Evolutionary conservation across 139 green algal species (phyloP).

Genomic region (Dunaliella primolecta): DNA sequence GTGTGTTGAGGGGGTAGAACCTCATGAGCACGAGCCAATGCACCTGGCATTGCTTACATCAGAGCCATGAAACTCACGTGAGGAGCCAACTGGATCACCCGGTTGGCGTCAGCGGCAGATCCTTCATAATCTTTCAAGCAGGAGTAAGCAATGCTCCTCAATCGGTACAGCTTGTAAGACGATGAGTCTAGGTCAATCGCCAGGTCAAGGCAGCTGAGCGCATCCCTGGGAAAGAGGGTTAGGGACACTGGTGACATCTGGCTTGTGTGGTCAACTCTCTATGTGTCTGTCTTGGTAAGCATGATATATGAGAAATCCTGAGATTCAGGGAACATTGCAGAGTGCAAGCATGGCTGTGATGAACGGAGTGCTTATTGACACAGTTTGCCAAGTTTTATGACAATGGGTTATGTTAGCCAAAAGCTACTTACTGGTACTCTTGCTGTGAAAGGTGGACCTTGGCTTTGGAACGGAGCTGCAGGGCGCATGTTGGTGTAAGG

Average conservation of each 20-base stretch:
- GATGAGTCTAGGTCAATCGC: constrained; percentile 41
- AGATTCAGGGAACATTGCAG: too few relatives aligned
- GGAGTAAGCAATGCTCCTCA: constrained; percentile 37
- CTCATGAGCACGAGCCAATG: too few relatives aligned
- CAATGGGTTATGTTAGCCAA: too few relatives aligned
- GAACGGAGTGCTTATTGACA: too few relatives aligned
- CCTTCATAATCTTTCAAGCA: constrained; percentile 34
- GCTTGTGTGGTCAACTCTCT: too few relatives aligned
- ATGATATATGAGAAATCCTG: too few relatives aligned
- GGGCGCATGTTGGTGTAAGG: neutral
- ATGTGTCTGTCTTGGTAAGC: too few relatives aligned
- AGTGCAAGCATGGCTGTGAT: too few relatives aligned
- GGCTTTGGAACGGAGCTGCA: constrained; percentile 17
- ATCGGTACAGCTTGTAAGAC: constrained; percentile 45
- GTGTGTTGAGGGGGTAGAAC: too few relatives aligned
- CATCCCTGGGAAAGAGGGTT: constrained; percentile 15
- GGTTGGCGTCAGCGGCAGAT: constrained; percentile 29
- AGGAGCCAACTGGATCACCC: constrained; percentile 41
- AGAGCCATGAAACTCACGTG: constrained; percentile 3
- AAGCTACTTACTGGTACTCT: constrained; percentile 16
- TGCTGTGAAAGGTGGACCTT: constrained; percentile 24
- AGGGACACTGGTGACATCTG: too few relatives aligned
- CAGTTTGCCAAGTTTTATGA: too few relatives aligned
- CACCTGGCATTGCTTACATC: too few relatives aligned
- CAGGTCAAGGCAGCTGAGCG: constrained; percentile 30